phyloP scores from a whole-genome alignment of 1,139 yeast genomes.

The Suhomyces terraborum region DNA sequence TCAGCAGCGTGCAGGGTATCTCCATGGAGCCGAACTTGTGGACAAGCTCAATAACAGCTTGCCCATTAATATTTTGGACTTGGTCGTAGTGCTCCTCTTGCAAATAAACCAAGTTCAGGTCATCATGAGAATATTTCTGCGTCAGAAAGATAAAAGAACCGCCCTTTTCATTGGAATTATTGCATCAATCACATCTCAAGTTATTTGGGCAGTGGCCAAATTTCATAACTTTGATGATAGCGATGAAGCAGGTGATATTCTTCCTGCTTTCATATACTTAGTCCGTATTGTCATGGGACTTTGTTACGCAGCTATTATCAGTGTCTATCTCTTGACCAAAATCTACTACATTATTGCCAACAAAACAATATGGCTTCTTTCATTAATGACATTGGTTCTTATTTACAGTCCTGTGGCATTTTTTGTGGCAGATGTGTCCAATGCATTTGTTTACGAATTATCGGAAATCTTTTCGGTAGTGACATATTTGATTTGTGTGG shows the following conservation, averaged over 20 bases:
- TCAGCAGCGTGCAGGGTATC: slow-evolving; percentile 58
- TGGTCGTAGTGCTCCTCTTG: slow-evolving; percentile 59
- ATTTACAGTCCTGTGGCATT: slow-evolving; percentile 70
- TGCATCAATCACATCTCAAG: slow-evolving; percentile 60
- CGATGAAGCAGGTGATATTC: slow-evolving; percentile 55
- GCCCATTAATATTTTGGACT: slow-evolving; percentile 61
- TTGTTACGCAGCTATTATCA: slow-evolving; percentile 67
- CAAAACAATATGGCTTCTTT: slow-evolving; percentile 52
- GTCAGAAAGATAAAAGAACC: slow-evolving; percentile 70
- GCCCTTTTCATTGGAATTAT: slow-evolving; percentile 63
- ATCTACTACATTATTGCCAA: slow-evolving; percentile 56
- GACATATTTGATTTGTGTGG: slow-evolving; percentile 70
- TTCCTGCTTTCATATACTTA: slow-evolving; percentile 79
- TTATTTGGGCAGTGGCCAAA: slow-evolving; percentile 69
- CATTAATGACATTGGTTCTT: slow-evolving; percentile 59
- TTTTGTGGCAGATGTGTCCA: slow-evolving; percentile 76
- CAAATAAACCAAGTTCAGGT: slow-evolving; percentile 79
- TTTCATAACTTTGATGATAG: slow-evolving; percentile 42
- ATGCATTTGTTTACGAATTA: slow-evolving; percentile 68
- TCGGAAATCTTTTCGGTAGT: slow-evolving; percentile 74
- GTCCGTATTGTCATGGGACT: slow-evolving; percentile 75
- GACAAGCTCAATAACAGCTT: slow-evolving; percentile 47
- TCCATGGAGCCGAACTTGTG: slow-evolving; percentile 55
- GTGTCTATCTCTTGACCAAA: slow-evolving; percentile 59
- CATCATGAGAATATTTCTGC: slow-evolving; percentile 66